Conservation (phyloP, 176 grass and related monocot genomes). For the Zoysia pacifica region DNA sequence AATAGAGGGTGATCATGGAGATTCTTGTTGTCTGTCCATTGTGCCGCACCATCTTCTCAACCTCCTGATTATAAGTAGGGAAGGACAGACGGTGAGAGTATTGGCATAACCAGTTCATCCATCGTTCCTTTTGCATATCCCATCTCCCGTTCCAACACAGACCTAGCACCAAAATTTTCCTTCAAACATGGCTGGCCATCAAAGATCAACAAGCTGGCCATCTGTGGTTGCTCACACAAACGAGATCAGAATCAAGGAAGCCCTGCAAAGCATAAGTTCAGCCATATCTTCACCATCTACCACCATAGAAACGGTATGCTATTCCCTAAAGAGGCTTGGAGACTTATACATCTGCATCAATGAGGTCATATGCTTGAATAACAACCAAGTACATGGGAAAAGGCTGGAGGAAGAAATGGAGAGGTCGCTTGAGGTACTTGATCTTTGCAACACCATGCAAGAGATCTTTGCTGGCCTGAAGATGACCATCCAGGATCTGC, state of each 20-base stretch:
- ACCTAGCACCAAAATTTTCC: not conserved
- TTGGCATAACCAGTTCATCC: not conserved
- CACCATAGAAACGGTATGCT: conserved; percentile 22
- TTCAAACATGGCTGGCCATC: conserved; percentile 49
- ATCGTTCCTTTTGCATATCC: not conserved
- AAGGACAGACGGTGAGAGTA: not conserved
- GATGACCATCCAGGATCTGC: conserved; percentile 41
- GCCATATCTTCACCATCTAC: conserved; percentile 20
- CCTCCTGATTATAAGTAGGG: conserved; percentile 35
- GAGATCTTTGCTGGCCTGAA: conserved; percentile 42
- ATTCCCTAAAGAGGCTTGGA: conserved; percentile 42
- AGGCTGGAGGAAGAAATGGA: conserved; percentile 57
- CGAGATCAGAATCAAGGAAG: conserved; percentile 24
- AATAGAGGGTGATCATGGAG: conserved; percentile 11
- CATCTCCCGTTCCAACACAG: conserved; percentile 1
- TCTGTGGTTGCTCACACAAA: conserved; percentile 28
- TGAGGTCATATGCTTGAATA: conserved; percentile 43
- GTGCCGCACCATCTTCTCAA: conserved; percentile 5
- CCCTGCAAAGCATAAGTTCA: conserved; percentile 26
- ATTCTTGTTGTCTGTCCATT: conserved; percentile 39
- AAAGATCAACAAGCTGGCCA: conserved; percentile 49
- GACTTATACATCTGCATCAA: conserved; percentile 37
- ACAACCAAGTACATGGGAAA: conserved; percentile 44
- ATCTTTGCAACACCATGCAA: conserved; percentile 41
- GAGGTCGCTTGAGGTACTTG: conserved; percentile 48